Evolutionary conservation across 306 rosid genomes (phyloP).

Genomic region (Lathyrus sativus): DNA sequence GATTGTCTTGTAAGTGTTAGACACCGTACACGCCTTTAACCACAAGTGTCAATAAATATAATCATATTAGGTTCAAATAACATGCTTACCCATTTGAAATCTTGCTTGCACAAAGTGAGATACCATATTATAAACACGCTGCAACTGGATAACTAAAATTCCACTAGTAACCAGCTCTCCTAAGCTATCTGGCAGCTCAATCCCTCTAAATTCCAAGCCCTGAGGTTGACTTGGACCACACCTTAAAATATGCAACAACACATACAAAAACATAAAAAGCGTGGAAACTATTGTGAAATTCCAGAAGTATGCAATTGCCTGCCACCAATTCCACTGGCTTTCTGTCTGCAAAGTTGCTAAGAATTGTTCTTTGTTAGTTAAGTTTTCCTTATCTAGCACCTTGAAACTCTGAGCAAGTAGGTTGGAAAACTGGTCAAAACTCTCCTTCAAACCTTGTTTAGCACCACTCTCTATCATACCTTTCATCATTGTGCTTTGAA

Average conservation of each 20-base stretch:
- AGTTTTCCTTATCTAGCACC: conserved; percentile 43
- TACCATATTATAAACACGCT: conserved; percentile 66
- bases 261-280: conserved; percentile 52
- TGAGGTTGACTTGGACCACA: conserved; percentile 52
- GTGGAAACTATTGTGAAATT: conserved; percentile 66
- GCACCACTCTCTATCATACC: conserved; percentile 76
- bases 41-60: not conserved
- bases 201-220: conserved; percentile 77
- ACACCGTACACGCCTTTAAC: too few species aligned
- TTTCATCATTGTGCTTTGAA: conserved; percentile 78
- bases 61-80: conserved; percentile 28
- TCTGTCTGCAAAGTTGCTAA: conserved; percentile 56
- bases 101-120: conserved; percentile 76
- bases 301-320: conserved; percentile 65
- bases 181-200: conserved; percentile 83
- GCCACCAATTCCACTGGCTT: conserved; percentile 60
- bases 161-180: conserved; percentile 80
- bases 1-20: too few species aligned
- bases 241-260: conserved; percentile 59
- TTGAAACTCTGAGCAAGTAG: conserved; percentile 56
- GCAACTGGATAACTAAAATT: conserved; percentile 59
- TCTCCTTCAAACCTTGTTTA: conserved; percentile 74
- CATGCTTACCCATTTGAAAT: conserved; percentile 61
- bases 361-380: conserved; percentile 56
- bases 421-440: conserved; percentile 56